These are phyloP conservation scores for Sclerotinia borealis DNA, from an alignment of 2,329 filamentous ascomycete genomes.

Conservation along the genomic window DNA sequence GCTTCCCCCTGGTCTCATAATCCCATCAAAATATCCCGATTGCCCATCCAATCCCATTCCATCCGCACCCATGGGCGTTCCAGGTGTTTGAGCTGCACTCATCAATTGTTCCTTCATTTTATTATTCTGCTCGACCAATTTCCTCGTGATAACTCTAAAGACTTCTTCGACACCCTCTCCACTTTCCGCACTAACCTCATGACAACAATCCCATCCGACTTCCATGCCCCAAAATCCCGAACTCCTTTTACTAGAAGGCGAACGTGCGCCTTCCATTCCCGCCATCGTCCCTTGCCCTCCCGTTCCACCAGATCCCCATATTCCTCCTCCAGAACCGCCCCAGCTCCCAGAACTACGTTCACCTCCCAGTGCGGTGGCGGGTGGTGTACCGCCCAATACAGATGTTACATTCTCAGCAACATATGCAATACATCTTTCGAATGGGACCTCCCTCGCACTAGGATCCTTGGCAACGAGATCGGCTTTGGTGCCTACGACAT, in stretches of 20 bases:
- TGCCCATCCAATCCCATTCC: conserved; percentile 19
- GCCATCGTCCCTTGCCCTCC: conserved; percentile 16
- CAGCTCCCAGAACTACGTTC: neutral
- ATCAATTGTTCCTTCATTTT: conserved; percentile 45
- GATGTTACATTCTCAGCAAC: conserved; percentile 87
- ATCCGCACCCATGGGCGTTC: conserved; percentile 33
- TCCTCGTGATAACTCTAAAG: conserved; percentile 83
- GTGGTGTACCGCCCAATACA: conserved; percentile 58
- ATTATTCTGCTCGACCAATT: conserved; percentile 68
- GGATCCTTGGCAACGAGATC: conserved; percentile 87
- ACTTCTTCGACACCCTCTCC: conserved; percentile 96
- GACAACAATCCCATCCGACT: conserved; percentile 92
- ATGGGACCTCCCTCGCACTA: conserved; percentile 72
- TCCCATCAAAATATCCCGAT: conserved; percentile 41
- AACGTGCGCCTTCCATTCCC: conserved; percentile 47
- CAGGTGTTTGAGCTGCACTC: conserved; percentile 42
- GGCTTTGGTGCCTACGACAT: conserved; percentile 91
- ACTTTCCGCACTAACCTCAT: conserved; percentile 91
- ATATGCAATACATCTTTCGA: conserved; percentile 93
- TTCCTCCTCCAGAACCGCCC: neutral
- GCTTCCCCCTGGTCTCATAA: conserved; percentile 45
- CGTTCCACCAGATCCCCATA: conserved; percentile 6
- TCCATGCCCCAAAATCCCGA: conserved; percentile 87
- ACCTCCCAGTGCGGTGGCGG: conserved; percentile 50
- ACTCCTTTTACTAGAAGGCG: conserved; percentile 58